phyloP scores from a whole-genome alignment of 2,329 filamentous ascomycete genomes.

The Epichloe gansuensis region DNA sequence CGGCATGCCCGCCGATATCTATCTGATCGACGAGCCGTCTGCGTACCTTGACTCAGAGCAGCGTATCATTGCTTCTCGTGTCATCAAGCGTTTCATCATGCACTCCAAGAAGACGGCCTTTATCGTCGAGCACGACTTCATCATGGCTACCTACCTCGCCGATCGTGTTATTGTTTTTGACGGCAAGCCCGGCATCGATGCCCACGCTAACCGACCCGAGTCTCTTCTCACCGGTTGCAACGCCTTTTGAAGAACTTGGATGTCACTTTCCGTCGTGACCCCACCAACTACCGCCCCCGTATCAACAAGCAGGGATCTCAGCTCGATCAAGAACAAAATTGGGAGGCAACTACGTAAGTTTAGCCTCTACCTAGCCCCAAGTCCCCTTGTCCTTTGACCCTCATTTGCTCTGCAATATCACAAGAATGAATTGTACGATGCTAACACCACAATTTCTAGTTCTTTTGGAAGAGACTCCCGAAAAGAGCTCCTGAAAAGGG shows the following conservation, averaged over 20 bases:
- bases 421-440: neutral
- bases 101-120: conserved; percentile 99
- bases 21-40: conserved; percentile 94
- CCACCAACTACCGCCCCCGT: conserved; percentile 87
- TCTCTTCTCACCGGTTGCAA: conserved; percentile 94
- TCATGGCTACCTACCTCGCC: conserved; percentile 70
- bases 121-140: conserved; percentile 99
- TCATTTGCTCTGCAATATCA: neutral
- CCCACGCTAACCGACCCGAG: conserved; percentile 82
- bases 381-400: neutral
- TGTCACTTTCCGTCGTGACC: conserved; percentile 96
- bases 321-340: conserved; percentile 94
- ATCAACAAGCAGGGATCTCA: conserved; percentile 97
- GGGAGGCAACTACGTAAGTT: conserved; percentile 78
- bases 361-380: neutral
- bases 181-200: conserved; percentile 76
- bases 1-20: conserved; percentile 91
- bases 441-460: conserved; percentile 35
- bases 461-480: conserved; percentile 75
- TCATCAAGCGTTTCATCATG: conserved; percentile 99
- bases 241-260: conserved; percentile 91
- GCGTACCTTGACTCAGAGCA: conserved; percentile 98
- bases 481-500: conserved; percentile 49
- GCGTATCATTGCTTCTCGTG: conserved; percentile 90
- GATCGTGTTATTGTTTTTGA: conserved; percentile 99